Evolutionary conservation across 495 filamentous ascomycete species (phyloP).

Genomic region (Viridothelium virens): DNA sequence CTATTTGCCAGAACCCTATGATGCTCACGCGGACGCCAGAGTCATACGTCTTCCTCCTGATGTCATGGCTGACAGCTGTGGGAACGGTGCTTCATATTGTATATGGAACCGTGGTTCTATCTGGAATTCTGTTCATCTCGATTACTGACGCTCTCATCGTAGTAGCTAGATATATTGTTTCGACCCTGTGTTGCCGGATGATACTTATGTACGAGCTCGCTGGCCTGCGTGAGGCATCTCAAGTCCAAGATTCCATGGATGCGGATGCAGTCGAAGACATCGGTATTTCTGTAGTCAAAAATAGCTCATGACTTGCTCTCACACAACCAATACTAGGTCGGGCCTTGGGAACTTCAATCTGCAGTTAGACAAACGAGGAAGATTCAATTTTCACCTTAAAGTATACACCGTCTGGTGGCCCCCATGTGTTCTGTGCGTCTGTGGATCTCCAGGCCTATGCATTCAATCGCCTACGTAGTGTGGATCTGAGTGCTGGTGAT

Average conservation of each 20-base stretch:
- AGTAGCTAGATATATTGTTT: not conserved
- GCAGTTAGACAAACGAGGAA: too few species aligned
- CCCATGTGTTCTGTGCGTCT: too few species aligned
- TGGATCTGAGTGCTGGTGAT: too few species aligned
- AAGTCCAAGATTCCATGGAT: not conserved
- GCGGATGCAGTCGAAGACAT: not conserved
- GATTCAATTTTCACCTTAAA: too few species aligned
- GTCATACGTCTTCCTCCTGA: slow-evolving; percentile 1
- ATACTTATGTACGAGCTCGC: slow-evolving; percentile 12
- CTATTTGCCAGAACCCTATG: not conserved
- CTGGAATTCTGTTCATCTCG: slow-evolving; percentile 10
- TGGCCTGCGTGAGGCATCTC: not conserved
- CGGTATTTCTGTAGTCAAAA: not conserved
- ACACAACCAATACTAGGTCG: too few species aligned
- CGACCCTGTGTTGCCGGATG: slow-evolving; percentile 3
- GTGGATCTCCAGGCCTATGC: too few species aligned
- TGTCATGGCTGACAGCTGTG: slow-evolving; percentile 4
- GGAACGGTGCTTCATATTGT: slow-evolving; percentile 12
- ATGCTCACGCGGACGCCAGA: not conserved
- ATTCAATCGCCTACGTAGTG: too few species aligned
- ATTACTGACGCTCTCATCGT: slow-evolving; percentile 9
- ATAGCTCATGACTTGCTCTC: too few species aligned
- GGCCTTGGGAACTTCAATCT: too few species aligned
- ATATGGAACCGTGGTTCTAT: slow-evolving; percentile 12
- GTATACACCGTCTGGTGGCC: too few species aligned